phyloP scores from a whole-genome alignment of 2,329 filamentous ascomycete species.

The Diplodia corticola region DNA sequence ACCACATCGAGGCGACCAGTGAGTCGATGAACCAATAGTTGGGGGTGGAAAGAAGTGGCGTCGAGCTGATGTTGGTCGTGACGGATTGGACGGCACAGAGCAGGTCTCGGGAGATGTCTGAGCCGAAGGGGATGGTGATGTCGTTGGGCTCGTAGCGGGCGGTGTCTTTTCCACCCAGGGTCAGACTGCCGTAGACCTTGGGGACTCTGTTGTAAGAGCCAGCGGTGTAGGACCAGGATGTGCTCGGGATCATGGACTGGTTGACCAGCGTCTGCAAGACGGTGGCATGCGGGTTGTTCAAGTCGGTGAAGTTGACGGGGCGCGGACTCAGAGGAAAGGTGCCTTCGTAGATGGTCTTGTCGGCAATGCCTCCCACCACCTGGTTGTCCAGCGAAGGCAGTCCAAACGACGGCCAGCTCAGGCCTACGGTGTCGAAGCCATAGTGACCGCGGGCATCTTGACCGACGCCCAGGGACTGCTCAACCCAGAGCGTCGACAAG shows the following conservation, averaged over 20 bases:
- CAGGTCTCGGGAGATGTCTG: slow-evolving; percentile 33
- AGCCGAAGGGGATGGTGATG: slow-evolving; percentile 32
- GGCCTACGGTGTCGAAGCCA: slow-evolving; percentile 38
- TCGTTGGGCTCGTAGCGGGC: slow-evolving; percentile 34
- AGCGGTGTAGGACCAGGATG: slow-evolving; percentile 45
- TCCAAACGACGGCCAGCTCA: slow-evolving; percentile 33
- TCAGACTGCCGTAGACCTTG: slow-evolving; percentile 36
- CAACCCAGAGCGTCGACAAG: slow-evolving; percentile 31
- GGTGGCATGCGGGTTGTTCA: slow-evolving; percentile 35
- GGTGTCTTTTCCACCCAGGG: slow-evolving; percentile 43
- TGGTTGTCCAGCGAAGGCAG: slow-evolving; percentile 34
- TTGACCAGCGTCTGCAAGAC: slow-evolving; percentile 35
- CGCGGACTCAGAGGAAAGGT: slow-evolving; percentile 40
- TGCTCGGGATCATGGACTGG: slow-evolving; percentile 37
- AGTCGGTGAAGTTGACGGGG: slow-evolving; percentile 42
- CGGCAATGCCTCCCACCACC: slow-evolving; percentile 40
- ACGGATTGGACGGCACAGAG: slow-evolving; percentile 33
- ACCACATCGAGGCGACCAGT: slow-evolving; percentile 43
- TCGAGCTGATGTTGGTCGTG: slow-evolving; percentile 32
- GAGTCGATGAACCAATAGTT: slow-evolving; percentile 41
- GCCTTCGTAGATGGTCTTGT: slow-evolving; percentile 42
- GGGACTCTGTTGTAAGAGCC: slow-evolving; percentile 36
- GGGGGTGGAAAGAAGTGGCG: slow-evolving; percentile 33
- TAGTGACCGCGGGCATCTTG: slow-evolving; percentile 34
- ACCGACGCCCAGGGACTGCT: slow-evolving; percentile 32